Evolutionary conservation across 805 yeast species (phyloP).

Genomic region (Hanseniaspora thailandica): DNA sequence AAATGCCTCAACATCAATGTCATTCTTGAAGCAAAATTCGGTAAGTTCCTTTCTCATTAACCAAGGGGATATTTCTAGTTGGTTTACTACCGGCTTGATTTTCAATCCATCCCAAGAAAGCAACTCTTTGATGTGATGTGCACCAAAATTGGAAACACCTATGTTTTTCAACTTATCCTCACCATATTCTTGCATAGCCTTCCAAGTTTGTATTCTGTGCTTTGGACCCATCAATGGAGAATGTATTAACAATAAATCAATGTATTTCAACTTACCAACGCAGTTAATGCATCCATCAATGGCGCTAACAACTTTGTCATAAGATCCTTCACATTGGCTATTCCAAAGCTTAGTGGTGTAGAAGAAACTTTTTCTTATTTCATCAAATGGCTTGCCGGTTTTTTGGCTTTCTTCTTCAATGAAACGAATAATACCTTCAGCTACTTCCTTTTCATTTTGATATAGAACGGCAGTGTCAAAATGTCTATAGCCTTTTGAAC

Average conservation of each 20-base stretch:
- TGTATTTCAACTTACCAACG: constrained; percentile 48
- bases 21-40: constrained; percentile 44
- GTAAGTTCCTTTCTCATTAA: constrained; percentile 54
- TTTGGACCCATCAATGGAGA: constrained; percentile 42
- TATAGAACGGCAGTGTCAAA: constrained; percentile 64
- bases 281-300: constrained; percentile 43
- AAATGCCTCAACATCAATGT: constrained; percentile 58
- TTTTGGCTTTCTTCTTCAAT: constrained; percentile 36
- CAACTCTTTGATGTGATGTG: constrained; percentile 47
- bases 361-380: constrained; percentile 37
- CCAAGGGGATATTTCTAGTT: constrained; percentile 80
- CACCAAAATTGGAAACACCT: constrained; percentile 71
- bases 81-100: constrained; percentile 61
- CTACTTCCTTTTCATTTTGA: constrained; percentile 50
- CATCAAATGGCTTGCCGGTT: constrained; percentile 23
- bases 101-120: constrained; percentile 43
- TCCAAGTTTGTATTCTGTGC: constrained; percentile 50
- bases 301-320: constrained; percentile 44
- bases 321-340: constrained; percentile 40
- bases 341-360: constrained; percentile 72
- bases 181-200: constrained; percentile 64
- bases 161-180: constrained; percentile 51
- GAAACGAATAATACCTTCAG: constrained; percentile 47
- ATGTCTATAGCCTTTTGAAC: constrained; percentile 58
- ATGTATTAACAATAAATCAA: constrained; percentile 60